These are phyloP conservation scores for Euptelea pleiosperma DNA, from an alignment of 164 flowering plant genomes.

Conservation along the genomic window DNA sequence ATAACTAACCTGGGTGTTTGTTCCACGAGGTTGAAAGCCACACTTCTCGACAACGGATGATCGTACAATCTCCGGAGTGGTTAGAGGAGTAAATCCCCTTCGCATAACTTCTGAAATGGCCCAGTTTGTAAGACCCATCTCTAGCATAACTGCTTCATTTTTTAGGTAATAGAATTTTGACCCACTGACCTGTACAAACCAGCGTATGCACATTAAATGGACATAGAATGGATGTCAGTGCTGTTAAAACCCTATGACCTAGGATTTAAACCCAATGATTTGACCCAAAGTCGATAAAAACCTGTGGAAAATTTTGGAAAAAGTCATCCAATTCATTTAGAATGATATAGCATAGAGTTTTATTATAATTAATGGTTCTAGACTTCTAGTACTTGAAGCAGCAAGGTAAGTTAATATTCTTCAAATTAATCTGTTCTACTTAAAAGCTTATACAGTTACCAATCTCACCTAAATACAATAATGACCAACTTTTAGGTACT, in stretches of 20 bases:
- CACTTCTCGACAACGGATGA: slow-evolving; percentile 89
- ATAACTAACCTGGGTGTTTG: slow-evolving; percentile 76
- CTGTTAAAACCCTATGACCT: neutral
- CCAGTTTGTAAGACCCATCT: slow-evolving; percentile 90
- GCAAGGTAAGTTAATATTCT: too few relatives aligned
- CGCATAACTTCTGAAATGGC: slow-evolving; percentile 78
- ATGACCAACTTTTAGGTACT: too few relatives aligned
- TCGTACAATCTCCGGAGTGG: slow-evolving; percentile 88
- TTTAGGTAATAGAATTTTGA: slow-evolving; percentile 94
- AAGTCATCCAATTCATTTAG: too few relatives aligned
- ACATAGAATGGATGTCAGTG: neutral
- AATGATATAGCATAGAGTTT: too few relatives aligned
- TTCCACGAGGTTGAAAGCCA: slow-evolving; percentile 97
- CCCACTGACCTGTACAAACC: slow-evolving; percentile 73
- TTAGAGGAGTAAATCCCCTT: slow-evolving; percentile 75
- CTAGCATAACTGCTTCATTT: slow-evolving; percentile 90
- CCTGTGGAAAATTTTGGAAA: too few relatives aligned
- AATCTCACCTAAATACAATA: too few relatives aligned
- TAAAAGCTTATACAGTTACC: too few relatives aligned
- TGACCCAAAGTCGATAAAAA: too few relatives aligned
- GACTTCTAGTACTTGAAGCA: too few relatives aligned
- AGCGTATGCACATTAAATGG: neutral
- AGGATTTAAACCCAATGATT: neutral
- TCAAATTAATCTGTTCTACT: too few relatives aligned
- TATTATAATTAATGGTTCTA: too few relatives aligned